phyloP scores from a whole-genome alignment of 139 green algal species.

The Tetradesmus obliquus region DNA sequence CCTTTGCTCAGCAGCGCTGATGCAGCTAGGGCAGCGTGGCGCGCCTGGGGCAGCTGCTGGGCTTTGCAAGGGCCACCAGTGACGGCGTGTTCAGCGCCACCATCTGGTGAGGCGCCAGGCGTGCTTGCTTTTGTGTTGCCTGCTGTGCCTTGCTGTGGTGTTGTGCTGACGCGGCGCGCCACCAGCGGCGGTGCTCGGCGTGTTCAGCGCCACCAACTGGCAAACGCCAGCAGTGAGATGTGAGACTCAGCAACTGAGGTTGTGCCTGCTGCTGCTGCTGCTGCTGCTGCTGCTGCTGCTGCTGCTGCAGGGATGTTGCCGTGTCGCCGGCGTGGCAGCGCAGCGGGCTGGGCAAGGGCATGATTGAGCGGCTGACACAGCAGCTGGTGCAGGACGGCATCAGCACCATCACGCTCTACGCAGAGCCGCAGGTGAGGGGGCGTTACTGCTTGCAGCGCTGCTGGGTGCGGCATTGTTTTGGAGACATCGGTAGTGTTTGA shows the following conservation, averaged over 20 bases:
- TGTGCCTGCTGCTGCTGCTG: conserved; percentile 9
- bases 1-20: too few relatives aligned
- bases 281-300: conserved; percentile 11
- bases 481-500: neutral
- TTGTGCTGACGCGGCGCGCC: neutral
- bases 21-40: neutral
- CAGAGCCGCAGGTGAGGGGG: conserved; percentile 53
- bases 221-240: neutral
- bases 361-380: conserved; percentile 85
- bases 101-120: conserved; percentile 65
- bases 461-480: too few relatives aligned
- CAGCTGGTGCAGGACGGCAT: conserved; percentile 82
- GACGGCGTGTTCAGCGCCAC: conserved; percentile 84
- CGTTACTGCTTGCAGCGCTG: neutral
- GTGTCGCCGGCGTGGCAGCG: conserved; percentile 88
- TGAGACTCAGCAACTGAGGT: neutral
- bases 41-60: conserved; percentile 74
- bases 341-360: conserved; percentile 74
- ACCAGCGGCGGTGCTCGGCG: neutral
- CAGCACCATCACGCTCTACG: conserved; percentile 85
- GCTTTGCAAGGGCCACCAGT: conserved; percentile 87
- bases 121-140: too few relatives aligned
- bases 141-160: too few relatives aligned
- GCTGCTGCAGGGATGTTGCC: conserved; percentile 79
- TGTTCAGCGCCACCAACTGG: neutral